Percentiles rank a stretch among this genome's conserved stretches.
These are phyloP conservation scores for Brettanomyces custersianus DNA, from an alignment of 805 yeast genomes.

Conservation along the genomic window DNA sequence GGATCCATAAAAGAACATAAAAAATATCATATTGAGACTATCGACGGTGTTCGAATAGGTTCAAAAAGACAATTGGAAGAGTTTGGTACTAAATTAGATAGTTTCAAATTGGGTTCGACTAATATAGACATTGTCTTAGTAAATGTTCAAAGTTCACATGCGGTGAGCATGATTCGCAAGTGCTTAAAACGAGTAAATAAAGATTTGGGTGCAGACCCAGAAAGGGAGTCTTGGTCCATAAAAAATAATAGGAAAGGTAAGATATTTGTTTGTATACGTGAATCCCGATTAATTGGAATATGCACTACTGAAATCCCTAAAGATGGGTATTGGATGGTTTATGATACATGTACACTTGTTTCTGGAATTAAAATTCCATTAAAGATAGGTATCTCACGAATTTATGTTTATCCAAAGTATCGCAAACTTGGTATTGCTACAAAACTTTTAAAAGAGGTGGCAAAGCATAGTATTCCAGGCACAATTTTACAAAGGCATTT, in stretches of 20 bases:
- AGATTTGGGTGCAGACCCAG: slow-evolving; percentile 49
- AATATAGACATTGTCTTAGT: slow-evolving; percentile 25
- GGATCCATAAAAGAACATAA: slow-evolving; percentile 41
- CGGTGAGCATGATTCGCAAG: slow-evolving; percentile 23
- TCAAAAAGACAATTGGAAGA: slow-evolving; percentile 3
- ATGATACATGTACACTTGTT: slow-evolving; percentile 40
- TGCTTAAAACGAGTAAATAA: slow-evolving; percentile 46
- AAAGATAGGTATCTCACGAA: slow-evolving; percentile 37
- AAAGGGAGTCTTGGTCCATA: slow-evolving; percentile 3
- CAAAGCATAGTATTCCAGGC: slow-evolving; percentile 39
- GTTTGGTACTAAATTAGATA: slow-evolving; percentile 2
- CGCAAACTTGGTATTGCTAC: slow-evolving; percentile 43
- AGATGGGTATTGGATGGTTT: slow-evolving; percentile 52
- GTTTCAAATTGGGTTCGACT: not conserved
- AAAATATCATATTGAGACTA: slow-evolving; percentile 39
- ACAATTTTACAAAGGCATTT: slow-evolving; percentile 28
- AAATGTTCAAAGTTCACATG: slow-evolving; percentile 17
- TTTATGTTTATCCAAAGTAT: slow-evolving; percentile 32
- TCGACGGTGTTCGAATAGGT: slow-evolving; percentile 15
- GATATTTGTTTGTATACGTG: slow-evolving; percentile 38
- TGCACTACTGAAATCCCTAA: slow-evolving; percentile 41
- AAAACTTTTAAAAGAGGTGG: slow-evolving; percentile 34
- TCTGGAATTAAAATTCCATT: slow-evolving; percentile 32
- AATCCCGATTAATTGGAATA: slow-evolving; percentile 39
- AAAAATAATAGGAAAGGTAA: slow-evolving; percentile 22